These are phyloP conservation scores for Uronychia binucleata DNA, from an alignment of 73 alveolate species.

Conservation along the genomic window DNA sequence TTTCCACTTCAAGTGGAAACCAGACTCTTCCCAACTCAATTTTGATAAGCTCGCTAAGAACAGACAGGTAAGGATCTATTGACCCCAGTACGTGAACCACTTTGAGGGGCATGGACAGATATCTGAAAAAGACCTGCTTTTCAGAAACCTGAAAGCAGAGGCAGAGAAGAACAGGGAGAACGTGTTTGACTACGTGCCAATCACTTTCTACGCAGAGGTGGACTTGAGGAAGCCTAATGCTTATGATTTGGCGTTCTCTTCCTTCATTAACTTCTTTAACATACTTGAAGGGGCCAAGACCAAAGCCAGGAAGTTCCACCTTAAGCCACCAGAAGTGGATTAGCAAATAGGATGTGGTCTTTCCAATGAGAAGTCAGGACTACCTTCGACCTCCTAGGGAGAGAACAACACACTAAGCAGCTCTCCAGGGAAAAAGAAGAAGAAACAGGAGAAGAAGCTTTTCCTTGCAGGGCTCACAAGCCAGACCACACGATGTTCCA, in stretches of 20 bases:
- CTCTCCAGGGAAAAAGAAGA: background rate
- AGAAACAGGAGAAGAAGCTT: background rate
- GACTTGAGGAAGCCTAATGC: constrained; percentile 33
- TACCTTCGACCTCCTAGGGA: background rate
- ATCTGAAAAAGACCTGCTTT: constrained; percentile 88
- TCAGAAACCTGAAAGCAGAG: constrained; percentile 73
- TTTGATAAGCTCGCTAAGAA: background rate
- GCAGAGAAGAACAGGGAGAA: constrained; percentile 74
- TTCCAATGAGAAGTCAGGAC: too few species aligned
- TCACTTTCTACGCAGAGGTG: constrained; percentile 66
- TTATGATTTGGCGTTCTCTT: background rate
- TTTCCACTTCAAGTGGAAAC: background rate
- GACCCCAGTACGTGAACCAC: too few species aligned
- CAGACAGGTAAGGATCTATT: background rate
- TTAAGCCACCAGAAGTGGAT: background rate
- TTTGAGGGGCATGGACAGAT: constrained; percentile 92
- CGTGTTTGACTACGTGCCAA: constrained; percentile 84
- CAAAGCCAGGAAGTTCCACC: constrained; percentile 1
- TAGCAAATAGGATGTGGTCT: too few species aligned
- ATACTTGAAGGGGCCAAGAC: constrained; percentile 33
- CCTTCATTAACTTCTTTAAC: constrained; percentile 28
- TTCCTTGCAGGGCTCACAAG: background rate
- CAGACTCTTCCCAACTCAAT: background rate
- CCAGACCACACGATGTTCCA: background rate
- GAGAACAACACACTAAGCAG: background rate